Base-by-base conservation (phyloP, 805 yeast genomes). In the Yarrowia sp. region DNA sequence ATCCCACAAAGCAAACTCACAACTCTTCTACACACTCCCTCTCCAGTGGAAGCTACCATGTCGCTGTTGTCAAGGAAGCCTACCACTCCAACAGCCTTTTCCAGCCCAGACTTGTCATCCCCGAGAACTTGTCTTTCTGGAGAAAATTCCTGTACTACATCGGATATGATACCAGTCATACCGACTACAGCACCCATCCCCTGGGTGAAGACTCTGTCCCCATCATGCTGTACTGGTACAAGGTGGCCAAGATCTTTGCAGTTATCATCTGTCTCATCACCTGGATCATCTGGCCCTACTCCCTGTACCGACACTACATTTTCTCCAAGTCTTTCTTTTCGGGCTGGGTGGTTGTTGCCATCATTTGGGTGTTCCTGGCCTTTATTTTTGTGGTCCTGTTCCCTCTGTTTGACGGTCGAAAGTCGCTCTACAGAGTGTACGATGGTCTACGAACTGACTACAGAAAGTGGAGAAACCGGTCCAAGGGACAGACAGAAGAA, bases 231-330 rank as follows among this genome's bases (percentile, higher is more conserved):
- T 31, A 55, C 14, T 64, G 66, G 66, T 33, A 42, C 19, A 25
- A 31, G 33, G 27, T 64, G 24, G 65, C 66, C 29, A 29, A 39
- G 42, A 35, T 65, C 22, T 59, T 46, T 27, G 51, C 60, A 0
- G 47, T 64, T 5, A 33, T 64, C 9, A 64, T 65, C 67, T 83
- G 87, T 13, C 66, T 87, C 10, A 78, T 85, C 55, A 75, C 88
- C 47, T 74, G 88, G 35, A 78, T 88, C 22, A 69, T 88, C 32
- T 88, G 91, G 90, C 94, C 94, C 68, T 85, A 87, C 87, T 93
- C 94, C 66, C 83, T 88, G 88, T 88, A 84, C 71, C 71, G 85
- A 10, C 78, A 80, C 3, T 88, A 88, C 68, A 76, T 88, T 44
- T 88, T 88, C 72, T 80, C 87, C 53, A 84, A 81, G 70, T 73